A percentile compares a stretch with the other conserved stretches of the same genome.
Conservation (phyloP, 495 filamentous ascomycete genomes). For the Aspergillus ostianus region DNA sequence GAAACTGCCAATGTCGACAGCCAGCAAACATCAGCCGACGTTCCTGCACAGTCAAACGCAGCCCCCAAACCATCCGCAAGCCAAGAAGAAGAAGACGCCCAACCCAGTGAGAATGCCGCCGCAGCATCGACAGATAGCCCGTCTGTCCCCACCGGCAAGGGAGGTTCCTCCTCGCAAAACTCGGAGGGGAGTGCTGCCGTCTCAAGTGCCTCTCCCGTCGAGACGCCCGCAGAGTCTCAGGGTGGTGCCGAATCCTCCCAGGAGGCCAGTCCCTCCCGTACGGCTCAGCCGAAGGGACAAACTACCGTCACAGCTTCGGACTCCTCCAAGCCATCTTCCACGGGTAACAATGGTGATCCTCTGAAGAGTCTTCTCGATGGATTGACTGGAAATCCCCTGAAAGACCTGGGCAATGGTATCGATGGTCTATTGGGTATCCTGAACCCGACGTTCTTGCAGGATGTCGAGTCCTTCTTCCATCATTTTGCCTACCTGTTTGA, state of each 20-base stretch:
- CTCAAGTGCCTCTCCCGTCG: conserved; percentile 1
- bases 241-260: conserved; percentile 5
- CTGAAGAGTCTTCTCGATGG: conserved; percentile 10
- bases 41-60: conserved; percentile 1
- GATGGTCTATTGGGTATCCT: conserved; percentile 41
- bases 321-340: conserved; percentile 9
- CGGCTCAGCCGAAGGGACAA: conserved; percentile 2
- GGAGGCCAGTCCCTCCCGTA: conserved; percentile 6
- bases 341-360: background rate
- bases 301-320: conserved; percentile 2
- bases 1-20: conserved; percentile 6
- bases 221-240: no score
- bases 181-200: background rate
- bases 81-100: conserved; percentile 4
- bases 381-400: conserved; percentile 19
- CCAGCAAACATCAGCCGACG: conserved; percentile 5
- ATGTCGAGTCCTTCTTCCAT: conserved; percentile 46
- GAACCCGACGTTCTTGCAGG: conserved; percentile 34
- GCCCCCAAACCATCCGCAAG: conserved; percentile 5
- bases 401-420: conserved; percentile 42
- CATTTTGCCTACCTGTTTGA: conserved; percentile 46
- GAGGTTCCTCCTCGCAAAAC: background rate
- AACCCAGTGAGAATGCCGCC: background rate
- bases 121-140: background rate
- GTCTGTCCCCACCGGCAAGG: background rate